These are phyloP conservation scores for Castanopsis chinensis DNA, from an alignment of 306 rosid species.

Conservation along the genomic window DNA sequence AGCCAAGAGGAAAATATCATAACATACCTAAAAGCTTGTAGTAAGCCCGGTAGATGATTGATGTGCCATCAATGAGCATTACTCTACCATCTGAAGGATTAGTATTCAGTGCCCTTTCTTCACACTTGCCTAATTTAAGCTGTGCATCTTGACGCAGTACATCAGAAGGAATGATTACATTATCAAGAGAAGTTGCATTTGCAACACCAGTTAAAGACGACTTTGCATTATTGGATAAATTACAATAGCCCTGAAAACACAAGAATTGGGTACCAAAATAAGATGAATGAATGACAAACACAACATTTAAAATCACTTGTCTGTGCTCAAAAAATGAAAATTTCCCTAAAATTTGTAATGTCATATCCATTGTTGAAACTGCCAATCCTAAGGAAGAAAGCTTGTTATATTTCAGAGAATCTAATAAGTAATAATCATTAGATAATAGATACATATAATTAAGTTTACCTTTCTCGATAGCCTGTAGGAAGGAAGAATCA, in stretches of 20 bases:
- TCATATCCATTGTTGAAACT: not conserved
- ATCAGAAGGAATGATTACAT: constrained; percentile 25
- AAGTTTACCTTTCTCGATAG: constrained; percentile 32
- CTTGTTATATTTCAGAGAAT: not conserved
- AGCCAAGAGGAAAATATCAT: not conserved
- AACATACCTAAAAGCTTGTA: constrained; percentile 80
- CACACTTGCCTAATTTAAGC: constrained; percentile 27
- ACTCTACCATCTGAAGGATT: constrained; percentile 66
- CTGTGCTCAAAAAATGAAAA: not conserved
- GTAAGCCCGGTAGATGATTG: constrained; percentile 81
- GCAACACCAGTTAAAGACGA: constrained; percentile 38
- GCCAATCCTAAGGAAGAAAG: not conserved
- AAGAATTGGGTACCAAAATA: not conserved
- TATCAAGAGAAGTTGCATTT: constrained; percentile 24
- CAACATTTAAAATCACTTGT: not conserved
- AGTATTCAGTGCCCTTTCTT: constrained; percentile 19
- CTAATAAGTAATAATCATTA: not conserved
- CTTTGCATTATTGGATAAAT: constrained; percentile 15
- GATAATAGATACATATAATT: not conserved
- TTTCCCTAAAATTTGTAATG: constrained; percentile 1
- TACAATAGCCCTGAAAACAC: constrained; percentile 55
- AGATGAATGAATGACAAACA: not conserved
- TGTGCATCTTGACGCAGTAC: constrained; percentile 22
- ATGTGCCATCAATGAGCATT: constrained; percentile 89
- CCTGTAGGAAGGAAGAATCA: constrained; percentile 21